These are phyloP conservation scores for Podospora bellae-mahoneyi DNA, from an alignment of 495 filamentous ascomycete species.

Conservation along the genomic window DNA sequence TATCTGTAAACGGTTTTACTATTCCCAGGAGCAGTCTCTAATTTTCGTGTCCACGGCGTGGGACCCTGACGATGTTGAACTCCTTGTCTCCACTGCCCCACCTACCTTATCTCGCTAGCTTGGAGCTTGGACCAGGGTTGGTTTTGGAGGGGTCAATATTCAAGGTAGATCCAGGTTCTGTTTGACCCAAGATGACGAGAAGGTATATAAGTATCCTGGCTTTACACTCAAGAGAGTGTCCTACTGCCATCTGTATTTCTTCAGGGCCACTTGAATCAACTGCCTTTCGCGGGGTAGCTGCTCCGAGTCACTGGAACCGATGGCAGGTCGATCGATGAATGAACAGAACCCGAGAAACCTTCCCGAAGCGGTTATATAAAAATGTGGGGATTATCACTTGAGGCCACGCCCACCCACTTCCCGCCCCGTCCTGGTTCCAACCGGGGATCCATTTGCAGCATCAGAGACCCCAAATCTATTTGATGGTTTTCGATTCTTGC, in stretches of 20 bases:
- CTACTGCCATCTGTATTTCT: not conserved
- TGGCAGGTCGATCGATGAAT: not conserved
- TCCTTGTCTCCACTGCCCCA: not conserved
- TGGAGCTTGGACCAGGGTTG: not conserved
- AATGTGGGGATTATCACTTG: not conserved
- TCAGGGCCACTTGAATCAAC: not conserved
- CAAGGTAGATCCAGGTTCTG: not conserved
- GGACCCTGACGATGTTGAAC: not conserved
- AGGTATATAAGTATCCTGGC: too few relatives aligned
- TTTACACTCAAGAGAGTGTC: too few relatives aligned
- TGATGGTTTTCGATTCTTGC: not conserved
- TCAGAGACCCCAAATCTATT: not conserved
- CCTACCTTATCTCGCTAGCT: constrained; percentile 10
- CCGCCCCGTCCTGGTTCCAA: constrained; percentile 4
- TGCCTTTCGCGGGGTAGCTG: not conserved
- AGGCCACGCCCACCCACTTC: not conserved
- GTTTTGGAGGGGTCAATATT: not conserved
- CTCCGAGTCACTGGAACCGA: not conserved
- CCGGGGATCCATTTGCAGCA: constrained; percentile 1
- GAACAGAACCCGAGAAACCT: not conserved
- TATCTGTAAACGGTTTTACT: too few relatives aligned
- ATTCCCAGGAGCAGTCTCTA: too few relatives aligned
- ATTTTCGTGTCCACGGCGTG: too few relatives aligned
- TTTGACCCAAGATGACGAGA: not conserved
- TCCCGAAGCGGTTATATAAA: constrained; percentile 7